Evolutionary conservation across 2,329 filamentous ascomycete species (phyloP).

Genomic region (Sclerotiophoma versabilis): DNA sequence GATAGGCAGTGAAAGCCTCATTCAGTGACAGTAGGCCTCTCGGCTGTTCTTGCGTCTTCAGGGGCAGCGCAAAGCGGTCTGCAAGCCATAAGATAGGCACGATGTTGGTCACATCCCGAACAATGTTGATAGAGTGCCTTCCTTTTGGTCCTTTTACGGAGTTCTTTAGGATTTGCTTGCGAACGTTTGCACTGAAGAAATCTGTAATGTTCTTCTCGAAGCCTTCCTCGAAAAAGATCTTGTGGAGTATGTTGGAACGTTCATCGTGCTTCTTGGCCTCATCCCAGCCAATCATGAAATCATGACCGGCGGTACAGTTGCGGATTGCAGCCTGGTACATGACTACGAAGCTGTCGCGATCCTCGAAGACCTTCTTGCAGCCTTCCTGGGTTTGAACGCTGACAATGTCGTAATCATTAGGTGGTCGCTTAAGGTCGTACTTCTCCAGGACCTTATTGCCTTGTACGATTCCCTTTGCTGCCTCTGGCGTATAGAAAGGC

Average conservation of each 20-base stretch:
- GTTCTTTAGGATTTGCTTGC: conserved; percentile 55
- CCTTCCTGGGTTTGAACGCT: conserved; percentile 60
- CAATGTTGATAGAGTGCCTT: conserved; percentile 58
- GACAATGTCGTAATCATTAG: conserved; percentile 52
- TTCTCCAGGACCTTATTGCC: conserved; percentile 55
- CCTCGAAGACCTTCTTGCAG: conserved; percentile 59
- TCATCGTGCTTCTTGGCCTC: conserved; percentile 48
- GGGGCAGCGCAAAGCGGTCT: conserved; percentile 69
- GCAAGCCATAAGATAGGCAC: conserved; percentile 70
- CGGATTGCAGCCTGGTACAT: conserved; percentile 67
- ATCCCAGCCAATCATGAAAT: conserved; percentile 61
- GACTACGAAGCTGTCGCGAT: conserved; percentile 57
- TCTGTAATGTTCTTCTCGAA: conserved; percentile 72
- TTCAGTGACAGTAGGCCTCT: conserved; percentile 61
- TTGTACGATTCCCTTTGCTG: conserved; percentile 56
- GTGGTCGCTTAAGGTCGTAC: conserved; percentile 56
- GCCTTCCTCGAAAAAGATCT: conserved; percentile 65
- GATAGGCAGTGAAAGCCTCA: conserved; percentile 62
- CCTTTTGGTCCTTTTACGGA: conserved; percentile 55
- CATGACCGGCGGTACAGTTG: conserved; percentile 62
- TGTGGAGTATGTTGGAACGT: conserved; percentile 52
- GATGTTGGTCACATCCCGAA: conserved; percentile 74
- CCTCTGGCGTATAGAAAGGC: conserved; percentile 61
- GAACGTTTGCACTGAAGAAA: conserved; percentile 60
- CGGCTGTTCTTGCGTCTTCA: conserved; percentile 68